Evolutionary conservation across 208 protist species (phyloP), one percentile per base, ranked within the genome.

Genomic region (Leishmania guyanensis): DNA sequence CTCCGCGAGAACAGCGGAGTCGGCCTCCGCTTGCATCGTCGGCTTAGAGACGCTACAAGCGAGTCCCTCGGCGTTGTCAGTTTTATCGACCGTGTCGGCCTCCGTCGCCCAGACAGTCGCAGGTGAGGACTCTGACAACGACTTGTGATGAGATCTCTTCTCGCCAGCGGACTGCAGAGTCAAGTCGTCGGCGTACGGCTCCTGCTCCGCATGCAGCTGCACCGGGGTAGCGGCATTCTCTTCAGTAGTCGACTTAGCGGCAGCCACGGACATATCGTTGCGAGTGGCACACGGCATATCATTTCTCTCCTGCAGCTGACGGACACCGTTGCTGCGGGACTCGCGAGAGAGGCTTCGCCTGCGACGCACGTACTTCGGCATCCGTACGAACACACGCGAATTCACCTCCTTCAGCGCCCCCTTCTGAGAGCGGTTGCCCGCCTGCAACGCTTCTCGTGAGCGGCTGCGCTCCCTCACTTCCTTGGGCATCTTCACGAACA

Each of bases 321-420:
- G 56, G 56, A 48, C n/a, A 12, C 56, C 54, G 51, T 33, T 80
- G 69, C 46, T n/a, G 39, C 62, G 79, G 29, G 73, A n/a, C 60
- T 83, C 84, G 50, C 69, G 75, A 36, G 68, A 80, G 69, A 60
- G 56, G 51, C 60, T 81, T 50, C 79, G 84, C 1, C 75, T 39
- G 51, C 75, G 74, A 36, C 84, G 84, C 58, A 87, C 79, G 26
- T 87, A 78, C 0, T 6, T 48, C 0, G 84, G 84, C 84, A 87
- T 87, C n/a, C 53, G 65, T 64, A 83, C 39, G n/a, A 62, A 50
- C 6, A 87, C 74, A 50, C 72, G 76, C n/a, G 82, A 70, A 14
- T 58, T 79, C 16, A 20, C 6, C 64, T 17, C n/a, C n/a, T 46
- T 50, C 12, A 43, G 39, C 5, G 22, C 20, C 46, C 50, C 56